phyloP scores from a whole-genome alignment of 352 stramenopile species.

The Elongisporangium anandrum region DNA sequence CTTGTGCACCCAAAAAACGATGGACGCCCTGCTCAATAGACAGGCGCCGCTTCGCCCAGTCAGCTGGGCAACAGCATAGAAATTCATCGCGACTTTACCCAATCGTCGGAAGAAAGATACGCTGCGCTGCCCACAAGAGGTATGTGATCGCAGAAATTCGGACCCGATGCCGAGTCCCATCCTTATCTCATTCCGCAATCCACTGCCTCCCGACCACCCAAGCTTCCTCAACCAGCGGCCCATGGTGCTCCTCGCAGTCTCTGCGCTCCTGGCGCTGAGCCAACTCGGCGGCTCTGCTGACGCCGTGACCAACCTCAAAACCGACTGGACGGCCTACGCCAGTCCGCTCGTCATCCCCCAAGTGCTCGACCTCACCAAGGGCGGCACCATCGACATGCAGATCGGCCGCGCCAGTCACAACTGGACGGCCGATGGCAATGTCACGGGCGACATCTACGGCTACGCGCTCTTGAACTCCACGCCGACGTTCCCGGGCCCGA shows the following conservation, averaged over 20 bases:
- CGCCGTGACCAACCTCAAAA: constrained; percentile 29
- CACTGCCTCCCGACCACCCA: not conserved
- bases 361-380: constrained; percentile 34
- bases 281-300: not conserved
- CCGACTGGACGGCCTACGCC: constrained; percentile 35
- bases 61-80: not conserved
- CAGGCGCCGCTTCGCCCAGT: not conserved
- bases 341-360: constrained; percentile 31
- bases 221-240: constrained; percentile 3
- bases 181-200: not conserved
- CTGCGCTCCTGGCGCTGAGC: constrained; percentile 1
- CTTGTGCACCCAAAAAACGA: not conserved
- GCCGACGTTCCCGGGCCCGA: constrained; percentile 26
- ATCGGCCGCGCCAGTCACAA: constrained; percentile 29
- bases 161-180: not conserved
- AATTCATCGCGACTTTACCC: not conserved
- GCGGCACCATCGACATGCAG: constrained; percentile 35
- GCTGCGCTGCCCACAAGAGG: not conserved
- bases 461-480: constrained; percentile 32
- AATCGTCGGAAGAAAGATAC: not conserved
- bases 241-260: constrained; percentile 12
- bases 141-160: not conserved
- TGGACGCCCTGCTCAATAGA: not conserved
- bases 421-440: constrained; percentile 25
- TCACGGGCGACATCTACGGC: constrained; percentile 39